Evolutionary conservation across 2,329 filamentous ascomycete species (phyloP), one percentile per base, ranked within the genome.

Genomic region (Fusarium sp.): DNA sequence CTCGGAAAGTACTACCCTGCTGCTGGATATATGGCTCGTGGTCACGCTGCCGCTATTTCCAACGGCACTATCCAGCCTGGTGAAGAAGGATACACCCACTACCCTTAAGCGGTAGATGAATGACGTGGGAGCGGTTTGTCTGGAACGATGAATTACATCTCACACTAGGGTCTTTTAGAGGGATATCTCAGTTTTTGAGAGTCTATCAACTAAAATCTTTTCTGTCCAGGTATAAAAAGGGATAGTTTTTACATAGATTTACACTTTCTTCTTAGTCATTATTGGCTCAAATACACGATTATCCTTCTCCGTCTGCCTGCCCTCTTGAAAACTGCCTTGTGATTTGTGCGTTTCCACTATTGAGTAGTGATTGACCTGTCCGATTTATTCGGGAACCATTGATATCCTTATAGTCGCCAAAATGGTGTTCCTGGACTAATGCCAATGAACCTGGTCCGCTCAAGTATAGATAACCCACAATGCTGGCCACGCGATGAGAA

Each of bases 1-100:
- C 78, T 92, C 50, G 88, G 91, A 75, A 81, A 81, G 78, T 91
- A 90, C 73, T 81, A 87, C 74, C 89, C 90, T 3, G 86, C 84
- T 28, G 92, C 91, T 75, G 89, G 87, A 2, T 83, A 86, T 74
- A 75, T 92, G 52, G 89, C 90, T 22, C 79, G 89, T 54, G 84
- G 81, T 7, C 89, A 92, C 74, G 84, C 81, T 6, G 86, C 84
- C 13, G 88, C 90, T 6, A 79, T 90, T 40, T 71, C 81, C 55
- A 88, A 89, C 47, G 90, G 89, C 1, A 87, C 84, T 0, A 67
- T 91, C 11, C 73, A 84, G 17, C 81, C 85, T 2, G 87, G 89
- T 1, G 84, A 92, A 79, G 80, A 62, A 17, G 40, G 40, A 7
- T 64, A 52, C 2, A 24, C 22, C 9, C 22, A 26, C 2, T 61